These are phyloP conservation scores for Solanum chacoense DNA, from an alignment of 305 asterid species.

Conservation along the genomic window DNA sequence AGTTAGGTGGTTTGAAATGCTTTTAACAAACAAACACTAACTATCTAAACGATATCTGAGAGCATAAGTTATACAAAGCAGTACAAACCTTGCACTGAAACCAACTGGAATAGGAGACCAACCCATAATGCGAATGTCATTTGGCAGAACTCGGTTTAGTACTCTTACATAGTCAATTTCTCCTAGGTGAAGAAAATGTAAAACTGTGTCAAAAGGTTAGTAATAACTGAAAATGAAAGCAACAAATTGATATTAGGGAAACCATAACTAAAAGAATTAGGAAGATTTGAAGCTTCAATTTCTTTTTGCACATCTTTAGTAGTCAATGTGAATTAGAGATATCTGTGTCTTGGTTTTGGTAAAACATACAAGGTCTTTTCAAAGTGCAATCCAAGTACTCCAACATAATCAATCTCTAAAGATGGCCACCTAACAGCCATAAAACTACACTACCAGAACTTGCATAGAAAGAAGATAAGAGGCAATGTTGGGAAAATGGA, in stretches of 20 bases:
- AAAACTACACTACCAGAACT: neutral
- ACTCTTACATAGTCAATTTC: constrained; percentile 77
- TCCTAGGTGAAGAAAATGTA: constrained; percentile 34
- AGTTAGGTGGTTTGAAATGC: neutral
- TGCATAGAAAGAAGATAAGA: neutral
- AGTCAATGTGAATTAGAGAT: neutral
- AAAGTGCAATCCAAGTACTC: neutral
- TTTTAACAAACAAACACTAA: neutral
- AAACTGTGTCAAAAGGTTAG: neutral
- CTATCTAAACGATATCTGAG: neutral
- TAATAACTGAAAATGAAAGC: neutral
- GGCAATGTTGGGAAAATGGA: neutral
- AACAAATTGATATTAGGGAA: neutral
- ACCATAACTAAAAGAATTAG: neutral
- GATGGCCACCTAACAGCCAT: neutral
- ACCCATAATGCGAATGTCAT: constrained; percentile 79
- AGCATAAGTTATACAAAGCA: constrained; percentile 2
- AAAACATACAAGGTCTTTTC: neutral
- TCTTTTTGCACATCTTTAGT: neutral
- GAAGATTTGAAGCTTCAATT: neutral
- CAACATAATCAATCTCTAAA: neutral
- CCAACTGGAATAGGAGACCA: constrained; percentile 86
- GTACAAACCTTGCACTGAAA: constrained; percentile 77
- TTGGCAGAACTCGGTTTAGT: constrained; percentile 71
- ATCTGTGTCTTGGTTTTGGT: neutral